Conservation (phyloP, 1,284 basidiomycete genomes). For the Pyrrhoderma noxium region DNA sequence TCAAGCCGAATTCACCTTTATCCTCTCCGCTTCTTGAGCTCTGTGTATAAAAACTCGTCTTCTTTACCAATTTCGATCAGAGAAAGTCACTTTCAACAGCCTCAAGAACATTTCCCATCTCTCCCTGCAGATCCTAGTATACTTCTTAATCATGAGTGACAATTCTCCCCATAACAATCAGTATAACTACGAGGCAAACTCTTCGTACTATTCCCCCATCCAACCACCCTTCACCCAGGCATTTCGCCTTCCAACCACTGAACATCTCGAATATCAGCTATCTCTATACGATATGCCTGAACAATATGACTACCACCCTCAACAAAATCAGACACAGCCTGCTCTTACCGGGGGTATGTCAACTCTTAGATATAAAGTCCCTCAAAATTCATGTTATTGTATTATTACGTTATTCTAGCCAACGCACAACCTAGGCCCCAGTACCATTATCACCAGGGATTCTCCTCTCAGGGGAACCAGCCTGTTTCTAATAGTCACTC, state of each 20-base stretch:
- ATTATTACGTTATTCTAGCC: neutral
- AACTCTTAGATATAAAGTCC: no score
- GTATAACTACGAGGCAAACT: neutral
- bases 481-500: neutral
- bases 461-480: neutral
- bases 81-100: constrained; percentile 4
- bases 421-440: neutral
- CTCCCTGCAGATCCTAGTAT: constrained; percentile 7
- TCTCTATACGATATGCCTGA: constrained; percentile 6
- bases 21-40: neutral
- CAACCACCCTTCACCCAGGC: neutral
- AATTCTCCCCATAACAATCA: constrained; percentile 5
- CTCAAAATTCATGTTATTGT: no score
- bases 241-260: neutral
- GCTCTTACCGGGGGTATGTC: constrained; percentile 6
- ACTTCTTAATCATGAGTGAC: constrained; percentile 16
- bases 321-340: constrained; percentile 3
- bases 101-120: constrained; percentile 2
- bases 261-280: neutral
- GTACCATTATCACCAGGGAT: neutral
- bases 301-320: constrained; percentile 7
- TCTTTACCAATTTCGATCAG: constrained; percentile 8
- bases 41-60: constrained; percentile 12
- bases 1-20: no score
- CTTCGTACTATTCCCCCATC: neutral